These are phyloP conservation scores for Morella rubra DNA, from an alignment of 306 rosid genomes.

Conservation along the genomic window DNA sequence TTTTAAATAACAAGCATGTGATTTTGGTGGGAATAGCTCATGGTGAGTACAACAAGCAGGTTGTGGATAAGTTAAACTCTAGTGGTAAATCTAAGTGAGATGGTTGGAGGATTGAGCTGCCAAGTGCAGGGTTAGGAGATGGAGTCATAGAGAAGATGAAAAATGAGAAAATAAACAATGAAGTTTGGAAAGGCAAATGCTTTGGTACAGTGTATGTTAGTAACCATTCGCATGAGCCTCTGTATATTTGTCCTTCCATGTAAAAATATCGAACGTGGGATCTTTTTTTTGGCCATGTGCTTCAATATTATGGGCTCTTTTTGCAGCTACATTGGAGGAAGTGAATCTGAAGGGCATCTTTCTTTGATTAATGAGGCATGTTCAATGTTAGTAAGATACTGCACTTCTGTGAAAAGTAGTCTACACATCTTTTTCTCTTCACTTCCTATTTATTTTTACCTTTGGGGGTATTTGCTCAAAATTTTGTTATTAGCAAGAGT, in stretches of 20 bases:
- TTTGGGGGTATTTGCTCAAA: too few species aligned
- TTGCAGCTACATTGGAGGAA: constrained; percentile 92
- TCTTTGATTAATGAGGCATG: constrained; percentile 89
- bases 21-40: too few species aligned
- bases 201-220: constrained; percentile 98
- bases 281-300: too few species aligned
- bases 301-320: constrained; percentile 25
- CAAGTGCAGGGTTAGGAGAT: constrained; percentile 59
- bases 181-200: constrained; percentile 93
- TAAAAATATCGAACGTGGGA: too few species aligned
- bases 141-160: constrained; percentile 67
- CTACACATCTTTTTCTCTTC: constrained; percentile 2
- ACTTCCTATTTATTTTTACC: background rate
- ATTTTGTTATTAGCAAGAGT: constrained; percentile 8
- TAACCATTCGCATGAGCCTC: background rate
- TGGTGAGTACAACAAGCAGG: constrained; percentile 49
- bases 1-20: too few species aligned
- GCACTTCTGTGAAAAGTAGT: constrained; percentile 20
- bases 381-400: constrained; percentile 81
- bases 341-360: constrained; percentile 77
- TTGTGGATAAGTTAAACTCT: constrained; percentile 77
- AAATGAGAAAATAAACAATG: constrained; percentile 71
- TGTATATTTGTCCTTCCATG: background rate
- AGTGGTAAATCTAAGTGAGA: constrained; percentile 69
- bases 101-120: constrained; percentile 75